Base-by-base conservation (phyloP, 2,329 filamentous ascomycete species). In the Paecilomyces dactylethromorphus region DNA sequence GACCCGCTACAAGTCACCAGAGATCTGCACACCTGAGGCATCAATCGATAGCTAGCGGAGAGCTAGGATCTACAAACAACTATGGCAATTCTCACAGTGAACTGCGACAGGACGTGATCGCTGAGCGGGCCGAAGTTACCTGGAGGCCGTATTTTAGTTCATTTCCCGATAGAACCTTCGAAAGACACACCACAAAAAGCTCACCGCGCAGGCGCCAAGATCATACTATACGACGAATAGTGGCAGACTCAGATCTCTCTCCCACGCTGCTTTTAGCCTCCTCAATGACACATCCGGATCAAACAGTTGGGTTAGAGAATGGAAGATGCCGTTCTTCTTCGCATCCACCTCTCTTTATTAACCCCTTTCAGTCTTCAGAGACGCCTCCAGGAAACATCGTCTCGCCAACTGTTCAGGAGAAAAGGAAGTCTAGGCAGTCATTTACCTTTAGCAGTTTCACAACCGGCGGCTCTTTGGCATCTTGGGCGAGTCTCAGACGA, bases 1-100 rank as follows among this genome's bases (percentile, higher is more conserved):
- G 85, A 59, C 85, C 85, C 53, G 84, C 83, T 15, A 87, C 85
- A 12, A 87, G 85, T 69, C 82, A 87, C 69, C 84, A 87, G 68
- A 77, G 85, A 56, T 83, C 82, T 26, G 81, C 80, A 53, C 81
- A 80, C 8, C 74, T 84, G 60, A 78, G 79, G 59, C 73, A 78
- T 57, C 76, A 74, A 49, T 70, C 73, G 45, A 73, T 69, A n/a
- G 67, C 69, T 29, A 68, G 64, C 53, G 59, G 74, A 29, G 35
- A 54, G 21, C 39, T 45, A 8, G 12, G 32, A 24, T 50, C 60
- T 35, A 63, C 58, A 18, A 59, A 54, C 6, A 57, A 60, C 52
- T 60, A 59, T 29, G n/a, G 39, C n/a, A 8, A n/a, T 18, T n/a
- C n/a, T 45, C 39, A 45, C 53, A 26, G 24, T 31, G 60, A 26